Evolutionary conservation across 192 early-diverging fungal genomes (phyloP), one percentile per base, ranked within the genome.

Genomic region (Dissophora ornata): DNA sequence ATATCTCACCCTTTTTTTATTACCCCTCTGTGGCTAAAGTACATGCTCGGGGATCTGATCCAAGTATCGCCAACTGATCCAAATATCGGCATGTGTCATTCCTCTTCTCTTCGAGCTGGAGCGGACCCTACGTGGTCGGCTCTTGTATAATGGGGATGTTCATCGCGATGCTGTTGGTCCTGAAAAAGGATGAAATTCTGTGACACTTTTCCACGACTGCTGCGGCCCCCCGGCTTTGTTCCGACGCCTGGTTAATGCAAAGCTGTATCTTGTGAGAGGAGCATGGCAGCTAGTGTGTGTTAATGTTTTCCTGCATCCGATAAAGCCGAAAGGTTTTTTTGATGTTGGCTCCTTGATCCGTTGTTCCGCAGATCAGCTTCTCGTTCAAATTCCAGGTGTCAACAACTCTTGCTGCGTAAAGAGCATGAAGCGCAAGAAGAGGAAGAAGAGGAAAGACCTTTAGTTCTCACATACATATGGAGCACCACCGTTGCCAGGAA

Each of bases 301-400:
- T 3, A 42, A 44, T 44, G 29, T 36, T 29, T 24, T 12, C 34
- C 1, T 57, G 33, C 22, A 0, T 45, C 19, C 6, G 19, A 29
- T 44, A 45, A 44, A 15, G 25, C 42, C 33, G 1, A 51, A 66
- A 56, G 1, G 53, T 9, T 42, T 24, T 44, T 33, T 66, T 66
- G 12, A 66, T 66, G 32, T 69, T 69, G 16, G 66, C 16, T 58
- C 66, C 57, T 59, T 69, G 66, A 53, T 69, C 49, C 28, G 66
- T 59, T 42, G 66, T 59, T 49, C 56, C 66, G 29, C 57, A 38
- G 49, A 69, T 44, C 48, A 69, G 29, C n/a, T 53, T 58, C 47
- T 53, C 26, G 1, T 59, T 5, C 49, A 69, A 32, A 42, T 34
- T 10, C 62, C 62, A 65, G 12, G 2, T n/a, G 4, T 55, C 15